Conservation (phyloP, 2,329 filamentous ascomycete species). For the Fusarium pseudonygamai region DNA sequence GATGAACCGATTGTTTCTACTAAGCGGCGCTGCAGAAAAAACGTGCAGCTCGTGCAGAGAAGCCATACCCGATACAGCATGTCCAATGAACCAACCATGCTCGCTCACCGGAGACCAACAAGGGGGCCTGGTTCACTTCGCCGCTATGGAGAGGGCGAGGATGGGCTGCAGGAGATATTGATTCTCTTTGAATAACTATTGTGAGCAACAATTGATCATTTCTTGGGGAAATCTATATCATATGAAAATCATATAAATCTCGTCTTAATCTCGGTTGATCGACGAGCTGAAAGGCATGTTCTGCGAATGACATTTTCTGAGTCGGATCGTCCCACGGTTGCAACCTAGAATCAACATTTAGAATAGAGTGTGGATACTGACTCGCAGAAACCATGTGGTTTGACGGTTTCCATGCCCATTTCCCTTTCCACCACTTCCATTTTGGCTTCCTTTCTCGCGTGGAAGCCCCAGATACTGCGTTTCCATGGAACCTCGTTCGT, state of each 20-base stretch:
- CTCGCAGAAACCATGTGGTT: slow-evolving; percentile 38
- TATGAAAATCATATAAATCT: not conserved
- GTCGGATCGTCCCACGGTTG: slow-evolving; percentile 3
- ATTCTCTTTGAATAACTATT: not conserved
- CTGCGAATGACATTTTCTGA: slow-evolving; percentile 8
- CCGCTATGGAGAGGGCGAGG: slow-evolving; percentile 15
- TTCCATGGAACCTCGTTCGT: slow-evolving; percentile 6
- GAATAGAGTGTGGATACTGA: slow-evolving; percentile 27
- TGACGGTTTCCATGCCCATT: not conserved
- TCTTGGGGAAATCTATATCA: not conserved
- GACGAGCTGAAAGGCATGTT: slow-evolving; percentile 4
- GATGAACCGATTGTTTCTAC: slow-evolving; percentile 8
- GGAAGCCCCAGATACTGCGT: slow-evolving; percentile 23
- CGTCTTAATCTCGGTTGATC: slow-evolving; percentile 22
- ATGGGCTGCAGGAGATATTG: not conserved
- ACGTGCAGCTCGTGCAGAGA: slow-evolving; percentile 23
- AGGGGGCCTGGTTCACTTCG: slow-evolving; percentile 8
- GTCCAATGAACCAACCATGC: slow-evolving; percentile 40
- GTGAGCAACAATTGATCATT: not conserved
- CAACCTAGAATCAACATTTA: slow-evolving; percentile 11
- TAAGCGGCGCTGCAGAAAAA: slow-evolving; percentile 7
- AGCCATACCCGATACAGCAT: slow-evolving; percentile 40
- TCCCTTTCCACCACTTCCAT: not conserved
- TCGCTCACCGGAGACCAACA: slow-evolving; percentile 21
- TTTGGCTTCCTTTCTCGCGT: not conserved